These are phyloP conservation scores for Starmera amethionina DNA, from an alignment of 805 yeast species.

Conservation along the genomic window DNA sequence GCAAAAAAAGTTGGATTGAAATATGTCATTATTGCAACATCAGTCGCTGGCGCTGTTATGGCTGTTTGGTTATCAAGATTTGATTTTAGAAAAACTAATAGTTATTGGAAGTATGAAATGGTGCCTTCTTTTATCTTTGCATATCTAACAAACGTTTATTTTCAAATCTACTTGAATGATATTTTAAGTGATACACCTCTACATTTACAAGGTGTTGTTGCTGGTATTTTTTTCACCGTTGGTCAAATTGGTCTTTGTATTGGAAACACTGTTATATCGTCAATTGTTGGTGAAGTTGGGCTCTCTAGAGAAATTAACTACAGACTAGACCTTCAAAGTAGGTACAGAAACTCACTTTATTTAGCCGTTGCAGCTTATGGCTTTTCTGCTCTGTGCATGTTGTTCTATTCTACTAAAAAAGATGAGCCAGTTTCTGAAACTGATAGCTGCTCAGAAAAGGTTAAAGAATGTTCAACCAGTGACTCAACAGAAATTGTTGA, in stretches of 20 bases:
- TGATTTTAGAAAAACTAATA: conserved; percentile 5
- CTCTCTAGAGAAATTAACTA: too few species aligned
- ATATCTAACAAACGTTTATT: conserved; percentile 21
- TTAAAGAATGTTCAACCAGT: too few species aligned
- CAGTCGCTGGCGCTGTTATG: conserved; percentile 9
- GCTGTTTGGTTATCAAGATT: conserved; percentile 17
- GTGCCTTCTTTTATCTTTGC: conserved; percentile 18
- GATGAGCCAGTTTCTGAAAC: too few species aligned
- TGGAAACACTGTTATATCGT: conserved; percentile 18
- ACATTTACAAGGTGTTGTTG: conserved; percentile 29
- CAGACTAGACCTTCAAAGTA: too few species aligned
- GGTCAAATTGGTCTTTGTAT: conserved; percentile 25
- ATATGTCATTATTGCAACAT: conserved; percentile 7
- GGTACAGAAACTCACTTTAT: too few species aligned
- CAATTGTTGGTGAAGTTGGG: conserved; percentile 18
- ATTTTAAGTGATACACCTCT: conserved; percentile 24
- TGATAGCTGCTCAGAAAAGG: too few species aligned
- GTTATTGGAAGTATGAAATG: conserved; percentile 22
- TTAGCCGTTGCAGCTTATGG: too few species aligned
- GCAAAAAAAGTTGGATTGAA: conserved; percentile 16
- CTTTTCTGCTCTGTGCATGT: too few species aligned
- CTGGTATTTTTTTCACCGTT: conserved; percentile 26
- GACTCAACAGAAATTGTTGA: too few species aligned
- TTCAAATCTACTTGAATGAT: conserved; percentile 23
- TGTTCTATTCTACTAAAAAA: too few species aligned